Evolutionary conservation across 2,329 filamentous ascomycete species (phyloP).

Genomic region (Raffaelea ambrosiae): DNA sequence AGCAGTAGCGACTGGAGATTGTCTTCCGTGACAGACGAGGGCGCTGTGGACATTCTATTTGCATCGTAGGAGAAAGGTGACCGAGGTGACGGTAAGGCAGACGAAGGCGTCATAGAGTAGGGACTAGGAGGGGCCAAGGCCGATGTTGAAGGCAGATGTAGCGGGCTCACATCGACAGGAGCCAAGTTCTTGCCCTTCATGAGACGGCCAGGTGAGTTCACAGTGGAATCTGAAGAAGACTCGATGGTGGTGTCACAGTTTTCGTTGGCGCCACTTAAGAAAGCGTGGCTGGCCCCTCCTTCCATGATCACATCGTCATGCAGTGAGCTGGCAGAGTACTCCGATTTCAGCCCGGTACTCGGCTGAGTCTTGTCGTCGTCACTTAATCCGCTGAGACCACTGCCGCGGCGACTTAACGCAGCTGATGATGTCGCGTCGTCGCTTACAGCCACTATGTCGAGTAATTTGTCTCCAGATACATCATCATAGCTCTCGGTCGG

Average conservation of each 20-base stretch:
- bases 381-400: constrained; percentile 36
- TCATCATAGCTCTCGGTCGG: constrained; percentile 5
- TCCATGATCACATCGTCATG: constrained; percentile 44
- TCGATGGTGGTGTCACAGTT: constrained; percentile 14
- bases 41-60: constrained; percentile 64
- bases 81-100: constrained; percentile 57
- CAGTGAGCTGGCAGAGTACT: constrained; percentile 40
- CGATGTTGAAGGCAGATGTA: constrained; percentile 32
- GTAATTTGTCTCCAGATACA: not conserved
- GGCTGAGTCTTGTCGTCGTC: constrained; percentile 28
- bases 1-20: constrained; percentile 64
- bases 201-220: constrained; percentile 35
- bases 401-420: constrained; percentile 34
- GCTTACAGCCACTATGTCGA: constrained; percentile 4
- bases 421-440: constrained; percentile 14
- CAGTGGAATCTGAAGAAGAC: constrained; percentile 30
- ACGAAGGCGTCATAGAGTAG: constrained; percentile 54
- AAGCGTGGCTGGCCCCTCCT: constrained; percentile 30
- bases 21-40: constrained; percentile 65
- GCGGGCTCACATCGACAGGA: constrained; percentile 41
- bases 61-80: constrained; percentile 62
- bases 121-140: constrained; percentile 48
- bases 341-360: constrained; percentile 34
- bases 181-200: constrained; percentile 35
- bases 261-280: constrained; percentile 15